Evolutionary conservation across 148 eudicot genomes (phyloP).

Genomic region (Vaccinium myrtillus): DNA sequence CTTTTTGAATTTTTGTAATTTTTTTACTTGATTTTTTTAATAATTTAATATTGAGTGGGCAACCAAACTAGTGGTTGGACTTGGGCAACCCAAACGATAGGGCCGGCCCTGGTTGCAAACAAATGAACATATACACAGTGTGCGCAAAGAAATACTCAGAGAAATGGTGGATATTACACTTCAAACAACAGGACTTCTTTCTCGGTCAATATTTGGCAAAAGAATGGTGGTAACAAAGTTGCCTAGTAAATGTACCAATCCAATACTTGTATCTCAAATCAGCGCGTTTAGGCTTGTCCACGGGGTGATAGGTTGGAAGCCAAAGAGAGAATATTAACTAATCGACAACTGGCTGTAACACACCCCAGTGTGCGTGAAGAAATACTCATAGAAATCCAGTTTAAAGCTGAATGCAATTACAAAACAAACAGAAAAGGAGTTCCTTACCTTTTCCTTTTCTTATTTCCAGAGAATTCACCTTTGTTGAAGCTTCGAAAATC

Average conservation of each 20-base stretch:
- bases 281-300: neutral
- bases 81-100: too few species aligned
- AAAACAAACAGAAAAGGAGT: neutral
- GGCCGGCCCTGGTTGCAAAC: too few species aligned
- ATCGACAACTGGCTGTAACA: neutral
- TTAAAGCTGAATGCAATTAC: neutral
- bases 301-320: neutral
- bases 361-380: neutral
- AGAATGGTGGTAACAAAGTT: neutral
- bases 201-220: neutral
- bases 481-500: conserved; percentile 55
- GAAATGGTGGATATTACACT: neutral
- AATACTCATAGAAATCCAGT: neutral
- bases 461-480: conserved; percentile 32
- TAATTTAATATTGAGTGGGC: too few species aligned
- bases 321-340: neutral
- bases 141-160: too few species aligned
- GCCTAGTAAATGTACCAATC: neutral
- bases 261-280: neutral
- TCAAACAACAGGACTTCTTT: neutral
- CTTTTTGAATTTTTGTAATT: too few species aligned
- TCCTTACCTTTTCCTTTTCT: conserved; percentile 52
- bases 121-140: neutral
- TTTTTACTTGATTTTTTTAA: too few species aligned
- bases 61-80: too few species aligned